phyloP scores from a whole-genome alignment of 2,329 filamentous ascomycete species.

The Pyrenophora tritici-repentis region DNA sequence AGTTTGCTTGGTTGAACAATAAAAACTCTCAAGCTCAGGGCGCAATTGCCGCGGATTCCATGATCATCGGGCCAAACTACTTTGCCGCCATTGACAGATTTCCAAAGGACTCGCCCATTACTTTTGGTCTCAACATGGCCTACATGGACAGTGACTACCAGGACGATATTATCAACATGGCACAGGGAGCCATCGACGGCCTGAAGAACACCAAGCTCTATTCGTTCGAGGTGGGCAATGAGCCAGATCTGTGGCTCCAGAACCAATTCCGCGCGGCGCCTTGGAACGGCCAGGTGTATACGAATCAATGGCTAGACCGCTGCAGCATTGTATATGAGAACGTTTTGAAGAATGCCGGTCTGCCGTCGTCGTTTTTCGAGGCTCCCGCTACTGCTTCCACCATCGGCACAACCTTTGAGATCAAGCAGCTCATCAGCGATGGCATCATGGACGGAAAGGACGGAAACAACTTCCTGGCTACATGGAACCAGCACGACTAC shows the following conservation, averaged over 20 bases:
- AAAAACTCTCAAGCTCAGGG: conserved; percentile 48
- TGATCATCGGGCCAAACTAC: conserved; percentile 55
- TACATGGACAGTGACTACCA: conserved; percentile 53
- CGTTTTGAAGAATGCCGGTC: conserved; percentile 51
- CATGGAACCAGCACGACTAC: conserved; percentile 61
- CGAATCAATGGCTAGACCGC: conserved; percentile 53
- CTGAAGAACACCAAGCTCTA: conserved; percentile 48
- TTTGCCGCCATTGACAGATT: conserved; percentile 56
- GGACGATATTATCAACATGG: conserved; percentile 51
- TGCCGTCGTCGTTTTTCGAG: conserved; percentile 55
- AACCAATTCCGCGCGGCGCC: conserved; percentile 53
- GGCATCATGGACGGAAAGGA: conserved; percentile 48
- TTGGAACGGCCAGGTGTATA: conserved; percentile 54
- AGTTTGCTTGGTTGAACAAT: conserved; percentile 49
- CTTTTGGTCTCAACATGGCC: conserved; percentile 57
- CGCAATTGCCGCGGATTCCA: conserved; percentile 49
- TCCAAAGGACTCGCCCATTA: conserved; percentile 56
- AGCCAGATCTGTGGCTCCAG: conserved; percentile 50
- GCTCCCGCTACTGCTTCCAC: conserved; percentile 56
- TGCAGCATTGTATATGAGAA: conserved; percentile 52
- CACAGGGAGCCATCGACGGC: conserved; percentile 45
- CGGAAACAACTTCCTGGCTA: conserved; percentile 47
- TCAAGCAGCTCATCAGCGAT: conserved; percentile 48
- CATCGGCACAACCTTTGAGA: conserved; percentile 57
- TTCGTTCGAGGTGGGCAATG: conserved; percentile 53